Conservation (phyloP, 1,284 basidiomycete genomes). For the Sporisorium graminicola region DNA sequence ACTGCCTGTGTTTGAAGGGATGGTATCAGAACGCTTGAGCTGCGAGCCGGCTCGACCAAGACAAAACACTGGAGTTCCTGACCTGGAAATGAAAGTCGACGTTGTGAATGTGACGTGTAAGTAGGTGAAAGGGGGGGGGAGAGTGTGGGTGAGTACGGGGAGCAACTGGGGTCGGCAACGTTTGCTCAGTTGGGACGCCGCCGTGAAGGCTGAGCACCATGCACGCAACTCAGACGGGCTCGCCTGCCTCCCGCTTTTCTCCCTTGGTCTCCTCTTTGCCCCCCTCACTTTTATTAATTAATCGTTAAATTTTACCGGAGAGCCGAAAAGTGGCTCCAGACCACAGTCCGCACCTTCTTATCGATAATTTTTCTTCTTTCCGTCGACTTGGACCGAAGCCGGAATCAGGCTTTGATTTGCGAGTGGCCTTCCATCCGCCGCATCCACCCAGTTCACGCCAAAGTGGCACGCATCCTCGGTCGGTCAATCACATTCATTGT, state of each 20-base stretch:
- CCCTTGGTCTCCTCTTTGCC: not conserved
- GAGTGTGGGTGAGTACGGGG: too few species aligned
- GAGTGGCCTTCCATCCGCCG: constrained; percentile 1
- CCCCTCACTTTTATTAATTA: constrained; percentile 2
- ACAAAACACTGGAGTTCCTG: too few species aligned
- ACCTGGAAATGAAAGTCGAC: not conserved
- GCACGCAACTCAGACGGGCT: not conserved
- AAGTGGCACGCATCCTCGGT: not conserved
- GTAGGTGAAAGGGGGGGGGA: too few species aligned
- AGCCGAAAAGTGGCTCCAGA: constrained; percentile 22
- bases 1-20: too few species aligned
- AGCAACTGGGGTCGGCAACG: not conserved
- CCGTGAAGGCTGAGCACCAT: constrained; percentile 1
- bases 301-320: not conserved
- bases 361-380: constrained; percentile 28
- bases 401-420: not conserved
- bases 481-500: constrained; percentile 3
- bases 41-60: too few species aligned
- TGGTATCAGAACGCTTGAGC: too few species aligned
- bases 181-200: not conserved
- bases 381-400: constrained; percentile 10
- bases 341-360: constrained; percentile 43
- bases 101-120: not conserved
- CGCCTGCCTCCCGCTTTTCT: not conserved
- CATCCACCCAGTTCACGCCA: constrained; percentile 9